phyloP scores from a whole-genome alignment of 176 grass and related monocot species.

The Bromus sterilis region DNA sequence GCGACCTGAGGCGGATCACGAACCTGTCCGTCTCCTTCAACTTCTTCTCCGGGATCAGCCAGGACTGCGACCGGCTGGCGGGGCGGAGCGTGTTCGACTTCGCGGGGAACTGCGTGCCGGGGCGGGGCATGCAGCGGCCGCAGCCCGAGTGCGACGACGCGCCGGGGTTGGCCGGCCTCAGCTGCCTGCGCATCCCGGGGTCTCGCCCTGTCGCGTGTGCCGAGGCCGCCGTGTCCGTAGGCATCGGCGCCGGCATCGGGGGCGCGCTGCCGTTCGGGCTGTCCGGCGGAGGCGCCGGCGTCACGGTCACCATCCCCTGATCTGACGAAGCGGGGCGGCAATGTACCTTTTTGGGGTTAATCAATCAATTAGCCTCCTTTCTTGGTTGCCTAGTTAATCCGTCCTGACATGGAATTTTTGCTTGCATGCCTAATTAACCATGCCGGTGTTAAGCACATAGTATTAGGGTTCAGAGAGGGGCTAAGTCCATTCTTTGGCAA shows the following conservation, averaged over 20 bases:
- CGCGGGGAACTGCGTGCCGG: conserved; percentile 78
- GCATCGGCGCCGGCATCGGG: conserved; percentile 29
- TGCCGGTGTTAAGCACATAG: background rate
- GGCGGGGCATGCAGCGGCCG: conserved; percentile 62
- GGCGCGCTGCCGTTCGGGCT: conserved; percentile 19
- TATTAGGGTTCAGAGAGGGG: background rate
- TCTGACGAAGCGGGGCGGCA: background rate
- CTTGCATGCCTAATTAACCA: background rate
- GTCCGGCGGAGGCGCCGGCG: conserved; percentile 11
- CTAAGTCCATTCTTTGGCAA: background rate
- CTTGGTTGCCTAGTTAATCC: background rate
- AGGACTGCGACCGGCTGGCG: conserved; percentile 46
- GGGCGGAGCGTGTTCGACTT: conserved; percentile 67
- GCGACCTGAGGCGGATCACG: conserved; percentile 64
- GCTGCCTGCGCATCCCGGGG: conserved; percentile 64
- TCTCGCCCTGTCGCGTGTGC: conserved; percentile 28
- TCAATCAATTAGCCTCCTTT: background rate
- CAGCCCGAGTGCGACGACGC: conserved; percentile 58
- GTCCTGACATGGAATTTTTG: background rate
- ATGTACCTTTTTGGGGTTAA: background rate
- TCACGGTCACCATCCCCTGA: conserved; percentile 47
- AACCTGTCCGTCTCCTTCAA: conserved; percentile 83
- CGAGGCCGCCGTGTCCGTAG: conserved; percentile 29
- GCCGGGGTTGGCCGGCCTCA: conserved; percentile 41
- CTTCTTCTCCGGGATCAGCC: conserved; percentile 81